A percentile compares a stretch with the other conserved stretches of the same genome.
phyloP scores from a whole-genome alignment of 306 rosid species.

The Lathyrus tuberosus region DNA sequence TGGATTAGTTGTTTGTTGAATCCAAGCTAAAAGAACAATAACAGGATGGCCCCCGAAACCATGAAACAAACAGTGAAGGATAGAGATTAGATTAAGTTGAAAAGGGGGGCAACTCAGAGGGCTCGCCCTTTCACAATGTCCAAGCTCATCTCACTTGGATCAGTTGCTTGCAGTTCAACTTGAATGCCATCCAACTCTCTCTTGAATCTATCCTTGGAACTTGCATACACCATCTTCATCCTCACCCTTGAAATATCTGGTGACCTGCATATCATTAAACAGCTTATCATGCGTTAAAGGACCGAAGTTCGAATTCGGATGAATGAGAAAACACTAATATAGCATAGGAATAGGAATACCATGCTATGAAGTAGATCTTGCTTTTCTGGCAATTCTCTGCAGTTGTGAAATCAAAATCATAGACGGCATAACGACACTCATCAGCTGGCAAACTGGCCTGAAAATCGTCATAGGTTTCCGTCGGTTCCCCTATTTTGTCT shows the following conservation, averaged over 20 bases:
- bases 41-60: conserved; percentile 37
- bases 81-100: conserved; percentile 27
- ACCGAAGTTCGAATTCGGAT: not conserved
- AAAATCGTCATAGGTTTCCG: conserved; percentile 62
- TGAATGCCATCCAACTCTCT: conserved; percentile 87
- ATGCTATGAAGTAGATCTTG: conserved; percentile 93
- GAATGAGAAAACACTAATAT: not conserved
- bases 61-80: conserved; percentile 38
- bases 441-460: conserved; percentile 71
- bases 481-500: conserved; percentile 65
- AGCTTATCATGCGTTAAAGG: not conserved
- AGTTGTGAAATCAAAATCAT: conserved; percentile 78
- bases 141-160: conserved; percentile 94
- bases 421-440: conserved; percentile 90
- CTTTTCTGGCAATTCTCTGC: conserved; percentile 85
- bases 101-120: conserved; percentile 35
- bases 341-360: conserved; percentile 45
- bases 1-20: conserved; percentile 40
- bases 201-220: conserved; percentile 93
- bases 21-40: conserved; percentile 41
- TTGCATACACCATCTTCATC: conserved; percentile 95
- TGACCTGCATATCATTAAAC: conserved; percentile 52
- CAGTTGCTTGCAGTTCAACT: conserved; percentile 89
- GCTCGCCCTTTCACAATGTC: conserved; percentile 78
- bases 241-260: conserved; percentile 82